Evolutionary conservation across 225 moss, liverwort and hornwort genomes (phyloP), one percentile per base, ranked within the genome.

Genomic region (Ulota crispa): DNA sequence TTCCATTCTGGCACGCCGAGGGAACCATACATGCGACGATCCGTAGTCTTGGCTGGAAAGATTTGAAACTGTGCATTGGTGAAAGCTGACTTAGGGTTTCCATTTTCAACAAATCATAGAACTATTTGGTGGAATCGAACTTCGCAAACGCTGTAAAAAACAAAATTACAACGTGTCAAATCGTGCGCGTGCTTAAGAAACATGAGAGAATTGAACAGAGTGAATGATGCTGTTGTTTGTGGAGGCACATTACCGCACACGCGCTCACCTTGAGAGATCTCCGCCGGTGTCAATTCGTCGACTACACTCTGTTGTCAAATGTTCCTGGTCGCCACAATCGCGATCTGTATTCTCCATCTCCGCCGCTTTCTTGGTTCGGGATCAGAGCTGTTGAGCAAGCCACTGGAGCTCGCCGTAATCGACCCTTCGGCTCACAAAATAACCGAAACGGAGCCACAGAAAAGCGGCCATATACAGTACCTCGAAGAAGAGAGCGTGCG

Each of bases 341-440:
- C 16, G 18, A 19, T 36, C 14, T 24, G 27, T 1, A 52, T 82
- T 64, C 64, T 56, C 24, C 26, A 73, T 68, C 68, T 39, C 75
- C 60, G 47, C 68, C 60, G 59, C 61, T 28, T 18, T 23, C 5
- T 30, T 60, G 18, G 23, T 50, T 12, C 55, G 0, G 18, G 19
- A 39, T 82, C 32, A 77, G 67, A 79, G 74, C 78, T 61, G n/a
- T 34, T 26, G 53, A 2, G 37, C 6, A 8, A 63, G 56, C 64
- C 70, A 50, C 79, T 57, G 9, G 62, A 70, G 83, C 83, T 86
- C 73, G 30, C 62, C 63, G 37, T 62, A 30, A 32, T 82, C 68
- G n/a, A 82, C 45, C 73, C 75, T 62, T 53, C 74, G 69, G 36
- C 78, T 86, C 70, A 56, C 75, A 43, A 75, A 75, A 64, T 69